Percentiles rank a stretch among this genome's conserved stretches.
phyloP scores from a whole-genome alignment of 306 rosid species.

The Arachis stenosperma region DNA sequence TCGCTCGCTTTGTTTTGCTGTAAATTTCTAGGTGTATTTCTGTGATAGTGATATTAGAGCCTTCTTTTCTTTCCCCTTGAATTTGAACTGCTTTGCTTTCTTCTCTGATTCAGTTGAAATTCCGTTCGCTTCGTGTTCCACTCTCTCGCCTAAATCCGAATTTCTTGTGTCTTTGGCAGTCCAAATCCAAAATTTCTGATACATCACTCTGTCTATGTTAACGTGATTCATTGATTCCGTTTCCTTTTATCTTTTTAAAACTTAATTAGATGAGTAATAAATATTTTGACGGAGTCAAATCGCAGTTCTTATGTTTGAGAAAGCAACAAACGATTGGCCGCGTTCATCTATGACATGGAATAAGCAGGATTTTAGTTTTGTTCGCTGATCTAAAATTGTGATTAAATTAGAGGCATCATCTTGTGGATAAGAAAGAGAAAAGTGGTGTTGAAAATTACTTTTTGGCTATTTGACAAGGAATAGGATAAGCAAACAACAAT shows the following conservation, averaged over 20 bases:
- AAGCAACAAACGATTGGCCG: too few relatives aligned
- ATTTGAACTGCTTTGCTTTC: not conserved
- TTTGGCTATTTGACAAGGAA: not conserved
- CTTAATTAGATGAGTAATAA: not conserved
- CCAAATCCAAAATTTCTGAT: too few relatives aligned
- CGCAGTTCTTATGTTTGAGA: not conserved
- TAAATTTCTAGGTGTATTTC: conserved; percentile 23
- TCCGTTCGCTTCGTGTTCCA: not conserved
- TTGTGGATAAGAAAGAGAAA: conserved; percentile 18
- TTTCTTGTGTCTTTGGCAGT: not conserved
- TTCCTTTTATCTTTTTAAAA: not conserved
- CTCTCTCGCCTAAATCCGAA: not conserved
- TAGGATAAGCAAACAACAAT: not conserved
- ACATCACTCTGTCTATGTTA: not conserved
- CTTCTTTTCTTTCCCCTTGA: conserved; percentile 3
- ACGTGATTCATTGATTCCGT: not conserved
- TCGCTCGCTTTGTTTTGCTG: conserved; percentile 24
- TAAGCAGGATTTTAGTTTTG: not conserved
- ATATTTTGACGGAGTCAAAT: not conserved
- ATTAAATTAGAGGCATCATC: not conserved
- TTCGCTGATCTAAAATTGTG: not conserved
- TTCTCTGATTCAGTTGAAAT: not conserved
- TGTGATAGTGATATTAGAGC: conserved; percentile 11
- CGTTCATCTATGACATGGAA: not conserved
- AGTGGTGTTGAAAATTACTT: not conserved